phyloP scores from a whole-genome alignment of 768 basidiomycete genomes.

The Lactifluus rugatus region DNA sequence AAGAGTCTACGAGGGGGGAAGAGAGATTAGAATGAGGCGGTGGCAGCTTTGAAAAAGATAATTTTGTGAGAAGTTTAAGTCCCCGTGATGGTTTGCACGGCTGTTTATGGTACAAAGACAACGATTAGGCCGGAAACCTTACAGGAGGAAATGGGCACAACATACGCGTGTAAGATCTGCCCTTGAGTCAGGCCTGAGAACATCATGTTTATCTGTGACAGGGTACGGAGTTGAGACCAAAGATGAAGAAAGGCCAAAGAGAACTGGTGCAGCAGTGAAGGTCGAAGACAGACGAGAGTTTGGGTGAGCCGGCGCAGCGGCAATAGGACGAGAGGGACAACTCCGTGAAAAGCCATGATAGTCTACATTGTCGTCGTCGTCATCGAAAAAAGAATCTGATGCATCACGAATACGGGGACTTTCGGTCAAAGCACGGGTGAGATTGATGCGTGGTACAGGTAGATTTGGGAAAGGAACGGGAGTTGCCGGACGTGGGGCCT shows the following conservation, averaged over 20 bases:
- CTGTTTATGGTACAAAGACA: not conserved
- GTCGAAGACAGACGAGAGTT: slow-evolving; percentile 4
- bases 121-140: not conserved
- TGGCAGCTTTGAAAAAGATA: slow-evolving; percentile 2
- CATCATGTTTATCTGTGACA: not conserved
- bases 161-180: not conserved
- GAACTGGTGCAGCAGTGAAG: not conserved
- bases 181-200: not conserved
- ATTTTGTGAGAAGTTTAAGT: slow-evolving; percentile 9
- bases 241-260: not conserved
- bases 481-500: not conserved
- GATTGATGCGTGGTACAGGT: not conserved
- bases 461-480: not conserved
- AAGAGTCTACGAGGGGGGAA: not conserved
- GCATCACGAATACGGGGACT: not conserved
- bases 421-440: not conserved
- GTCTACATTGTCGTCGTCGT: not conserved
- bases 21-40: not conserved
- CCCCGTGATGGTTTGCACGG: not conserved
- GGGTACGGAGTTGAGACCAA: not conserved
- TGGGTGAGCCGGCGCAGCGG: not conserved
- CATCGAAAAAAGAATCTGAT: slow-evolving; percentile 5
- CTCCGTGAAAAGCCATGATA: too few species aligned
- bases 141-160: not conserved
- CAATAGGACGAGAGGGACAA: not conserved